These are phyloP conservation scores for Diversispora epigaea DNA, from an alignment of 192 early-diverging fungal species.

Conservation along the genomic window DNA sequence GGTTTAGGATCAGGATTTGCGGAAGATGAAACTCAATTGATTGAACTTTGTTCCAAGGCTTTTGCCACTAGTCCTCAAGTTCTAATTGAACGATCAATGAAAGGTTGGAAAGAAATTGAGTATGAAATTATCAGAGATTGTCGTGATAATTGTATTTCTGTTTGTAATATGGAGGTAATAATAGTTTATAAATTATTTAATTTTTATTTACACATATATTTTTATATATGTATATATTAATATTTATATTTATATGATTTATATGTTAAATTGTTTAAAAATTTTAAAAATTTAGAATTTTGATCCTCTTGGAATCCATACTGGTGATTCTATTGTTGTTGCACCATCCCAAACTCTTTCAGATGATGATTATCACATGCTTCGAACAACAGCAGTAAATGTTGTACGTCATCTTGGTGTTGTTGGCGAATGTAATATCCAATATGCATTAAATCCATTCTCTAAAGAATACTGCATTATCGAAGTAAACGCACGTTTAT, in stretches of 20 bases:
- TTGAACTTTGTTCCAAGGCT: slow-evolving; percentile 78
- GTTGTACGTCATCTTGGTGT: slow-evolving; percentile 95
- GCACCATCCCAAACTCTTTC: slow-evolving; percentile 95
- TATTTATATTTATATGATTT: neutral
- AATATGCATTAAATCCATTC: slow-evolving; percentile 92
- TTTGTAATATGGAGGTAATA: slow-evolving; percentile 93
- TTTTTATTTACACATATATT: neutral
- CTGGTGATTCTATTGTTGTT: slow-evolving; percentile 98
- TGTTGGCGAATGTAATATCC: slow-evolving; percentile 97
- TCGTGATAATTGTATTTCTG: slow-evolving; percentile 97
- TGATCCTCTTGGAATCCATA: slow-evolving; percentile 97
- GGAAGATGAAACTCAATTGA: slow-evolving; percentile 68
- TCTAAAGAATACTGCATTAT: slow-evolving; percentile 90
- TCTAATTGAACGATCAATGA: slow-evolving; percentile 93
- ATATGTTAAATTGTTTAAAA: neutral
- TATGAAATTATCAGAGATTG: slow-evolving; percentile 98
- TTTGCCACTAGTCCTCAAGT: slow-evolving; percentile 88
- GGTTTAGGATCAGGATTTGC: slow-evolving; percentile 98
- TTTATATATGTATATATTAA: too few species aligned
- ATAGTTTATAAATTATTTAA: neutral
- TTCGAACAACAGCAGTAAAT: slow-evolving; percentile 92
- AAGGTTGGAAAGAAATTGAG: slow-evolving; percentile 99
- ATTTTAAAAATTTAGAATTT: slow-evolving; percentile 66
- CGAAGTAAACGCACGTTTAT: slow-evolving; percentile 96
- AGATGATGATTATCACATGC: slow-evolving; percentile 96